A percentile compares a stretch with the other conserved stretches of the same genome.
Conservation (phyloP, 2,329 filamentous ascomycete genomes). For the Knoxdaviesia proteae region DNA sequence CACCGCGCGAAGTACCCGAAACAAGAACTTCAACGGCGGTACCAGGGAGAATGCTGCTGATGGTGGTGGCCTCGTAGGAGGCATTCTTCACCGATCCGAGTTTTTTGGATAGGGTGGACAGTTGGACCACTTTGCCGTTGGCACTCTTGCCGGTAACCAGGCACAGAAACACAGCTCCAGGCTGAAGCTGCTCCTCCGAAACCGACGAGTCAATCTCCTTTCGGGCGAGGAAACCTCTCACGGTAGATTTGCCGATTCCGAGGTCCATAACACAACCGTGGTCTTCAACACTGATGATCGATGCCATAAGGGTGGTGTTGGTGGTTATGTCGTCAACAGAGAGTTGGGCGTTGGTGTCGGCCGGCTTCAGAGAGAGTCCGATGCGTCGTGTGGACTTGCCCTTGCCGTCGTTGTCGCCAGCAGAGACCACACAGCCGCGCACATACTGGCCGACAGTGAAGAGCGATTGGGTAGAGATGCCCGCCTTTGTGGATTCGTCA, state of each 20-base stretch:
- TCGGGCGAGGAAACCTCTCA: conserved; percentile 69
- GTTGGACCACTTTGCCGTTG: conserved; percentile 67
- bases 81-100: conserved; percentile 44
- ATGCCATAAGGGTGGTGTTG: conserved; percentile 67
- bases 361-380: conserved; percentile 67
- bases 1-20: conserved; percentile 50
- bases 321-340: conserved; percentile 50
- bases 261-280: conserved; percentile 89
- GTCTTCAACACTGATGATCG: conserved; percentile 82
- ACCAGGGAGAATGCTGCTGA: conserved; percentile 79
- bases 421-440: conserved; percentile 64
- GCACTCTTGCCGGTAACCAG: conserved; percentile 54
- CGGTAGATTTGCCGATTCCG: conserved; percentile 43
- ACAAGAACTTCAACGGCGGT: conserved; percentile 75
- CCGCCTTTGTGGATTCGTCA: conserved; percentile 28
- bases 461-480: conserved; percentile 32
- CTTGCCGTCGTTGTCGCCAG: conserved; percentile 33
- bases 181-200: conserved; percentile 48
- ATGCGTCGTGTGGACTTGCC: conserved; percentile 60
- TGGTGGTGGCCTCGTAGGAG: conserved; percentile 59
- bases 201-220: conserved; percentile 54
- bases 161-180: conserved; percentile 71
- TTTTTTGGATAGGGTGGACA: conserved; percentile 54
- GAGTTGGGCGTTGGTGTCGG: conserved; percentile 57
- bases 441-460: conserved; percentile 78